Evolutionary conservation across 2,329 filamentous ascomycete genomes (phyloP), one percentile per base, ranked within the genome.

Genomic region (Fusarium illudens): DNA sequence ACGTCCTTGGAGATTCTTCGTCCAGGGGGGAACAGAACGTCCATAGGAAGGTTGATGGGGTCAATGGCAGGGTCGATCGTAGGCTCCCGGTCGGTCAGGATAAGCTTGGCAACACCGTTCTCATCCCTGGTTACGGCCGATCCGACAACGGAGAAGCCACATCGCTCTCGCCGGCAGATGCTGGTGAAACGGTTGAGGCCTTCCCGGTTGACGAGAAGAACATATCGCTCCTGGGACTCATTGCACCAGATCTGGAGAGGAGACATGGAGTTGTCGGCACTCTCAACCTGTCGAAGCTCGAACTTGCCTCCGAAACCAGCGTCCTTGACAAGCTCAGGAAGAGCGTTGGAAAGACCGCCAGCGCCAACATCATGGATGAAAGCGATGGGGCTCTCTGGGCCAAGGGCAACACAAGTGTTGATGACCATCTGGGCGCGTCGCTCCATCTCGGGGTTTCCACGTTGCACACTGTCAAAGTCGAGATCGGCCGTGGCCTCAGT

Each of bases 291-390:
- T 67, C 96, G 90, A n/a, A 99, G 86, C 79, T 99, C 95, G 70
- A 99, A 98, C 46, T 89, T 90, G 52, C 94, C 96, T 58, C 96
- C 96, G 55, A 93, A 91, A 1, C 93, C 93, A 49, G 95, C 94
- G 78, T 99, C 96, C 73, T 96, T 92, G 39, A 97, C 94, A 49
- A 97, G 84, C 77, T 97, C 70, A 37, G 71, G 94, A 15, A 97
- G 84, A 32, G 94, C 94, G 69, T 88, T 88, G 11, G 84, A 86
- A 19, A 86, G 82, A 62, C 96, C 96, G 74, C 96, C 96, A 52
- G 96, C 96, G 65, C 96, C 96, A 46, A 99, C 96, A 76, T 99
- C 96, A 78, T 99, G 96, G 68, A 99, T 98, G 82, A 98, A 95
- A 58, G 93, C 91, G 71, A 99, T 98, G 0, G 96, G 96, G 76